phyloP scores from a whole-genome alignment of 345 rosid genomes.

The Citrus reticulata region DNA sequence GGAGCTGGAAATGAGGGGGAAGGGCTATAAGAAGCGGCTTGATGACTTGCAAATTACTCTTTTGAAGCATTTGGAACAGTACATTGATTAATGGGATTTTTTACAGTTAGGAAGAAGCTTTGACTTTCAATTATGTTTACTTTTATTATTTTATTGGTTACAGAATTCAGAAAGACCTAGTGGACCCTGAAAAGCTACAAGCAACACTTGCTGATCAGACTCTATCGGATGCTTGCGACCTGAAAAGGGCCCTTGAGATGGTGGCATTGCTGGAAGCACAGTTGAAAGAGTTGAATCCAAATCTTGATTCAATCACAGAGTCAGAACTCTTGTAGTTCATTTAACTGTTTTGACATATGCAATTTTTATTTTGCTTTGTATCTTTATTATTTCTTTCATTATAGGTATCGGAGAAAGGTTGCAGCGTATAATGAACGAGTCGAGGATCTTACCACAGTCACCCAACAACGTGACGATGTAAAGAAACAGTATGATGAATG shows the following conservation, averaged over 20 bases:
- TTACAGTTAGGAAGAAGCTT: not conserved
- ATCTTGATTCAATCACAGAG: constrained; percentile 96
- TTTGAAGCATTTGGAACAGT: constrained; percentile 83
- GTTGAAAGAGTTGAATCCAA: constrained; percentile 90
- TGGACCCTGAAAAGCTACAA: constrained; percentile 89
- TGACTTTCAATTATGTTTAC: constrained; percentile 18
- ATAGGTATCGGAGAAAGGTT: constrained; percentile 77
- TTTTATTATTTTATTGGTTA: constrained; percentile 23
- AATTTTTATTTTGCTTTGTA: constrained; percentile 3
- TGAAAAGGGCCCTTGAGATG: constrained; percentile 77
- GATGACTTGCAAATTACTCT: constrained; percentile 72
- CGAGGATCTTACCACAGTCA: constrained; percentile 69
- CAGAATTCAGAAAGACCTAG: constrained; percentile 91
- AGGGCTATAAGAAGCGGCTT: constrained; percentile 73
- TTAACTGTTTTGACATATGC: not conserved
- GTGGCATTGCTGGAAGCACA: constrained; percentile 79
- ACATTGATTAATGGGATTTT: constrained; percentile 27
- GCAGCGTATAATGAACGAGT: constrained; percentile 71
- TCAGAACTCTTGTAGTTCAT: constrained; percentile 27
- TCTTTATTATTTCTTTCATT: constrained; percentile 1
- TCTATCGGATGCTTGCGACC: constrained; percentile 53
- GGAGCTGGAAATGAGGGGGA: constrained; percentile 80
- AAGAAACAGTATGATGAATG: constrained; percentile 83
- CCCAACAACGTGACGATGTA: constrained; percentile 77
- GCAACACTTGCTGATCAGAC: constrained; percentile 56